Evolutionary conservation across 2,329 filamentous ascomycete genomes (phyloP), one percentile per base, ranked within the genome.

Genomic region (Neopestalotiopsis rosae): DNA sequence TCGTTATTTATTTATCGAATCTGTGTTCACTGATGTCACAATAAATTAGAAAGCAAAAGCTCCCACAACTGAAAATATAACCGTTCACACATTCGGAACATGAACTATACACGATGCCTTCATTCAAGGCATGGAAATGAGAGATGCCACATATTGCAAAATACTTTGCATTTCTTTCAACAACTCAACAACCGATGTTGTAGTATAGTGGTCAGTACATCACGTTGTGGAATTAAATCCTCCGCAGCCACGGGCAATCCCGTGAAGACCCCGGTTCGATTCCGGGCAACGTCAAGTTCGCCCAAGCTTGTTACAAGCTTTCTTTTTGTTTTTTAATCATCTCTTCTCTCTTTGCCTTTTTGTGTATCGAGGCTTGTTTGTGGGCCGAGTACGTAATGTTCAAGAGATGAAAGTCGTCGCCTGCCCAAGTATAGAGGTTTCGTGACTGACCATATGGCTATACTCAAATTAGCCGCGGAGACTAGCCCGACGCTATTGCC

Each of bases 131-230:
- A 49, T n/a, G 1, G 14, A 5, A 49, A n/a, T 49, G 12, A 4
- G 5, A 49, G 14, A 49, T 5, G 13, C 14, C 14, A 4, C 14
- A 28, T 28, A 28, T 28, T 28, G 24, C 24, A 28, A 28, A 28
- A 28, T 28, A 28, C 24, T 28, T 28, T 28, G 14, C 14, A 49
- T 0, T 14, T 49, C 13, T 14, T 7, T 49, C 14, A 49, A 14
- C 42, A 49, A n/a, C 13, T 49, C 42, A 49, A 49, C 13, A 14
- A 28, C 14, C 14, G 66, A 58, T 67, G 66, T 62, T 57, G 49
- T 67, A 67, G 66, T 67, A 67, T 67, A 67, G 66, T 67, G 66
- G 66, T 67, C 66, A 67, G 66, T 67, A 67, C 58, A 61, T 62
- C 66, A 67, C 66, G 59, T 67, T 67, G 66, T 67, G 66, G 66